Base-by-base conservation (phyloP, 805 yeast species). In the Saccharomycopsis sp. region DNA sequence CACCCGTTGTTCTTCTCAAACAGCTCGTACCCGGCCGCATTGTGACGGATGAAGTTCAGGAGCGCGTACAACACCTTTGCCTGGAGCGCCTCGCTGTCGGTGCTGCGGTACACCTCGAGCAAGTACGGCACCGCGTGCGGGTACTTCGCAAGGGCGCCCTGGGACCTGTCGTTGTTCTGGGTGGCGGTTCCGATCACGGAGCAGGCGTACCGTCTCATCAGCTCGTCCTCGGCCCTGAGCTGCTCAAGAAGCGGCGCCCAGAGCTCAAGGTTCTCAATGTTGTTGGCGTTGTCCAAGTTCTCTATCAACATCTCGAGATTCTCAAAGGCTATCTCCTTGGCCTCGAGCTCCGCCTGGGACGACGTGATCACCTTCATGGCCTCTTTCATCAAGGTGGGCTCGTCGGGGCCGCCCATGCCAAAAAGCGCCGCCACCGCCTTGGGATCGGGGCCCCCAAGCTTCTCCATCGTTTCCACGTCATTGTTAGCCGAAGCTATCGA, bases 291-390 rank as follows among this genome's bases (percentile, higher is more conserved):
- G 59, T 92, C 97, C 46, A 89, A 61, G 53, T 87, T 87, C 56
- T 89, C 97, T 36, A 92, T 80, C 38, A 89, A 65, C 89, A 88
- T 86, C 58, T 89, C 96, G 53, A 89, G 81, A 57, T 86, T 85
- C 50, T 89, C 96, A 46, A 87, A 71, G 0, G 96, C 95, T 6
- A 73, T 71, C 38, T 79, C 65, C 52, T 80, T 81, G 51, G 69
- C 69, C 30, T 81, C 89, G 17, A 72, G 51, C 5, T 71, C 71
- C 3, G 76, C 75, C 36, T 77, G 80, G 5, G 74, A 71, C 52
- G 73, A 67, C 2, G 61, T 54, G 4, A 82, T 74, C 7, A 81
- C 77, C 4, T 58, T 53, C 56, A 88, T 73, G 23, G 85, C 75
- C 50, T 84, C 80, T 49, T 69, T 76, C 98, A 92, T 92, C 48